Base-by-base conservation (phyloP, 352 stramenopile species). In the Pythium scleroteichum region DNA sequence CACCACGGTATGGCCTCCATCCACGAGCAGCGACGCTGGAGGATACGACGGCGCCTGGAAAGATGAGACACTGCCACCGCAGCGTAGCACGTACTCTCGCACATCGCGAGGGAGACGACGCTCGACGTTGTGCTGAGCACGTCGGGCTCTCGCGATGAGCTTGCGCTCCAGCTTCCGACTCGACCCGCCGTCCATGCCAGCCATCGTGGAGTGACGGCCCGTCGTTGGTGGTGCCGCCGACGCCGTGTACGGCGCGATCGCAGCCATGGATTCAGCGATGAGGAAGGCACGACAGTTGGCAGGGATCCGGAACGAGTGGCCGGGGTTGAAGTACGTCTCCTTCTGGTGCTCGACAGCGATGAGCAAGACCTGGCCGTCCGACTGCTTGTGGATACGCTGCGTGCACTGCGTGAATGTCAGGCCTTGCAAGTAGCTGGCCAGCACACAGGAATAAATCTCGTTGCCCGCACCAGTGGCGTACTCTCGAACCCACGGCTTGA, bases 381-480 rank as follows among this genome's bases (percentile, higher is more conserved):
- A 92, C 42, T 90, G 76, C 8, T 69, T 54, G 68, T 92, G 81
- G 38, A 95, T 87, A 4, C 73, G 71, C 59, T 88, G 72, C 3
- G 79, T 75, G 3, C 71, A 83, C 42, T 92, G 79, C 0, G 79
- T 87, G 62, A 95, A 95, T 40, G 84, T 92, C 64, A 87, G 69
- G 12, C 81, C 80, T 41, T 85, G 69, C 35, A 92, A 87, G 46
- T 79, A 73, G 1, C 58, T 62, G 4, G 73, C 73, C 7, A 95
- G 50, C 10, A 55, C 62, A 39, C 82, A 90, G 16, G 85, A 79
- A 57, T 94, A 93, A 49, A 95, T 95, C 49, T 95, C 85, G 27
- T 92, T 94, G 1, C 77, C 73, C 14, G 86, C 82, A 3, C 86
- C 86, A 7, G 72, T 73, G 19, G 94, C 74, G 62, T 95, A 95